Evolutionary conservation across 257 asterid genomes (phyloP).

Genomic region (Mitragyna speciosa): DNA sequence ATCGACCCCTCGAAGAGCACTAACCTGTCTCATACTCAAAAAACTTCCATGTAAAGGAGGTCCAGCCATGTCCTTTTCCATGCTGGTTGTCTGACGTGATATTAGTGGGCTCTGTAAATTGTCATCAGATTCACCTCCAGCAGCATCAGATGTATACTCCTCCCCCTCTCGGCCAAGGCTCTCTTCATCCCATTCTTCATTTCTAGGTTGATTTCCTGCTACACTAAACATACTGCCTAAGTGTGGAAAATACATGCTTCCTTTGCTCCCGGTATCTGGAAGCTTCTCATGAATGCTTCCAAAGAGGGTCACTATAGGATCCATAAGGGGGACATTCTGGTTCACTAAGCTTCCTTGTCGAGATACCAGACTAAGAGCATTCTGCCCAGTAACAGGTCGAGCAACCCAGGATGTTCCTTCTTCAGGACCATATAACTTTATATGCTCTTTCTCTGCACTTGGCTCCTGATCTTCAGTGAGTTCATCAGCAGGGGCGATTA

Average conservation of each 20-base stretch:
- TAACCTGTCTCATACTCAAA: slow-evolving; percentile 32
- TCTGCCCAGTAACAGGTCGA: slow-evolving; percentile 40
- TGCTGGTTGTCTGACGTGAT: slow-evolving; percentile 58
- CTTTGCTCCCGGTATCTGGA: slow-evolving; percentile 53
- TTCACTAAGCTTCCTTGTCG: slow-evolving; percentile 43
- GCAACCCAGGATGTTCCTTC: slow-evolving; percentile 58
- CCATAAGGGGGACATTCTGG: slow-evolving; percentile 40
- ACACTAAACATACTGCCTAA: slow-evolving; percentile 59
- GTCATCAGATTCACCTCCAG: slow-evolving; percentile 51
- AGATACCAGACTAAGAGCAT: slow-evolving; percentile 33
- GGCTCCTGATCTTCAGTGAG: slow-evolving; percentile 38
- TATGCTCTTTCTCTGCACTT: slow-evolving; percentile 40
- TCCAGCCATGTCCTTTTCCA: slow-evolving; percentile 37
- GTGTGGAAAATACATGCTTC: slow-evolving; percentile 56
- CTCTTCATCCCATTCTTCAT: slow-evolving; percentile 58
- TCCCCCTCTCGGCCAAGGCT: slow-evolving; percentile 37
- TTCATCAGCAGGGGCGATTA: slow-evolving; percentile 49
- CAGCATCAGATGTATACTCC: slow-evolving; percentile 42
- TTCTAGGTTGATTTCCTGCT: slow-evolving; percentile 39
- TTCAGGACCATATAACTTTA: slow-evolving; percentile 42
- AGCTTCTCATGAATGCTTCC: slow-evolving; percentile 62
- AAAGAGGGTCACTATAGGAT: slow-evolving; percentile 62
- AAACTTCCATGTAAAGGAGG: slow-evolving; percentile 29
- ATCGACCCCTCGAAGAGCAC: slow-evolving; percentile 25
- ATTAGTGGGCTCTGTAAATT: slow-evolving; percentile 55